Conservation (phyloP, 2,329 filamentous ascomycete genomes). For the Colletotrichum navitas region DNA sequence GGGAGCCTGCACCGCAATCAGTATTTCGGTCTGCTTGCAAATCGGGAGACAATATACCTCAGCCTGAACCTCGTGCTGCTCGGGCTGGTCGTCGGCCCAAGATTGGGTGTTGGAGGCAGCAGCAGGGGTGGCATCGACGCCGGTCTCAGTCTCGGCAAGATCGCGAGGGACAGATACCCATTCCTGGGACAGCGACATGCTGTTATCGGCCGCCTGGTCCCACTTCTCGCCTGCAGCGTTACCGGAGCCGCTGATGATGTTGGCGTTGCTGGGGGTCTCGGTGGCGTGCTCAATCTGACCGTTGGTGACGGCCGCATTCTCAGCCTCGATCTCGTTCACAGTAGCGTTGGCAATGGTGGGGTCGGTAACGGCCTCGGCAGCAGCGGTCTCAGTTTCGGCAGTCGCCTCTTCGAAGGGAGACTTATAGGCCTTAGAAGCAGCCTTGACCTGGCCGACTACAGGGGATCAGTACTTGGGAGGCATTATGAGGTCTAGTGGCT, state of each 20-base stretch:
- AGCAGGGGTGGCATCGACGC: conserved; percentile 71
- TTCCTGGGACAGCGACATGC: conserved; percentile 66
- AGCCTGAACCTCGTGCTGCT: conserved; percentile 70
- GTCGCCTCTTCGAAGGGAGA: conserved; percentile 51
- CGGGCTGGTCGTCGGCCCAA: conserved; percentile 86
- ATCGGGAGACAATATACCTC: conserved; percentile 54
- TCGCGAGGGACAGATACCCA: conserved; percentile 77
- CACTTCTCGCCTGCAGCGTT: conserved; percentile 76
- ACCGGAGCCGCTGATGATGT: conserved; percentile 64
- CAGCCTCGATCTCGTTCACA: conserved; percentile 74
- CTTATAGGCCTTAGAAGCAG: conserved; percentile 66
- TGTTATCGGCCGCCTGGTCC: conserved; percentile 65
- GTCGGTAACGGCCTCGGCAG: conserved; percentile 63
- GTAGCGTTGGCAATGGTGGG: conserved; percentile 76
- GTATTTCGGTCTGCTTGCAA: not conserved
- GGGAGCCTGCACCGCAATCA: conserved; percentile 39
- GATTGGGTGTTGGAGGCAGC: conserved; percentile 70
- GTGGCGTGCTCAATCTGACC: conserved; percentile 56
- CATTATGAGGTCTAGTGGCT: not conserved
- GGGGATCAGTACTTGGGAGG: conserved; percentile 45
- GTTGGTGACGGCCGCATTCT: conserved; percentile 57
- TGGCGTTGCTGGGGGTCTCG: conserved; percentile 62
- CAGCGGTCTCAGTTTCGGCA: conserved; percentile 42
- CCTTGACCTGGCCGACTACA: conserved; percentile 70
- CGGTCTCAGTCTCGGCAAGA: conserved; percentile 79